A percentile compares a stretch with the other conserved stretches of the same genome.
Evolutionary conservation across 192 early-diverging fungal genomes (phyloP).

Genomic region (Spizellomyces sp.): DNA sequence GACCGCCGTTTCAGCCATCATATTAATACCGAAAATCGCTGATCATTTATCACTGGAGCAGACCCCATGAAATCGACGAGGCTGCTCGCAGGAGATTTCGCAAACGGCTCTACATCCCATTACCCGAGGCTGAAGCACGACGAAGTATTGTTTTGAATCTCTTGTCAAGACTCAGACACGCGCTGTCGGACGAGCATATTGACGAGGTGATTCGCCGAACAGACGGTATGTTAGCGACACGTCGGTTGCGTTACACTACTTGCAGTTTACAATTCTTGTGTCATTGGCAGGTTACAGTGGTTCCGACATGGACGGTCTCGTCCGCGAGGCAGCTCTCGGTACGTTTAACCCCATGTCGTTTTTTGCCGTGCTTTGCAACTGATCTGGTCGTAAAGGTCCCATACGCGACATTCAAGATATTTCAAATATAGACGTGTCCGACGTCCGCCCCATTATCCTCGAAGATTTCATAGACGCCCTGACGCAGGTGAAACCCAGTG

Average conservation of each 20-base stretch:
- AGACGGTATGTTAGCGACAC: conserved; percentile 45
- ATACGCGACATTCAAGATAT: conserved; percentile 72
- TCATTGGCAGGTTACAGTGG: conserved; percentile 69
- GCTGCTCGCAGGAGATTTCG: conserved; percentile 73
- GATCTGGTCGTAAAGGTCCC: conserved; percentile 49
- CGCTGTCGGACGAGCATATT: conserved; percentile 61
- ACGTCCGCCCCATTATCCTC: conserved; percentile 74
- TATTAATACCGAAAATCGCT: background rate
- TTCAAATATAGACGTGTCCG: conserved; percentile 49
- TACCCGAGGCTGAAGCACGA: conserved; percentile 77
- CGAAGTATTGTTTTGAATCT: conserved; percentile 63
- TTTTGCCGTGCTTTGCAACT: background rate
- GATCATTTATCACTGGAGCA: background rate
- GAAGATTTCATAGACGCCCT: conserved; percentile 80
- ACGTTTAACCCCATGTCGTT: conserved; percentile 10
- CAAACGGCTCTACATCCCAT: conserved; percentile 78
- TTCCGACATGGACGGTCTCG: conserved; percentile 86
- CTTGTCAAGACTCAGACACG: conserved; percentile 59
- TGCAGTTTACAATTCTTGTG: background rate
- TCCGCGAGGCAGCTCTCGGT: conserved; percentile 63
- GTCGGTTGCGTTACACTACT: background rate
- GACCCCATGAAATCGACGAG: conserved; percentile 92
- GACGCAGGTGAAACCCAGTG: conserved; percentile 82
- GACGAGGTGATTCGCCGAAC: conserved; percentile 65
- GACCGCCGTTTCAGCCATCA: no score